These are phyloP conservation scores for Cryptococcus sp. DNA, from an alignment of 1,284 basidiomycete species.

Conservation along the genomic window DNA sequence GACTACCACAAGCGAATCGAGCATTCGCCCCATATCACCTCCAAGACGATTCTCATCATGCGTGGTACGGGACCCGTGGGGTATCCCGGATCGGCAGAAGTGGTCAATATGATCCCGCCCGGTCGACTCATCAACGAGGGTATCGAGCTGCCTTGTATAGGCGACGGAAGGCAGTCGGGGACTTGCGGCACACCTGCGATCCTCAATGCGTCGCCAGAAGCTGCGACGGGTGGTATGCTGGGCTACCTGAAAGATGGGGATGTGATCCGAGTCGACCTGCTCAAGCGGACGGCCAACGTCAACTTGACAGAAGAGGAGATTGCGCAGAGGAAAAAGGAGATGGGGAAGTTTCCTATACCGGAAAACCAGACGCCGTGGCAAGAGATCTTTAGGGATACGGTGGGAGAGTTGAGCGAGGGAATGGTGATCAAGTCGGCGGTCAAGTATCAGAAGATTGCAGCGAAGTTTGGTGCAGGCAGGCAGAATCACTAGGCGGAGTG, in stretches of 20 bases:
- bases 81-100: constrained; percentile 44
- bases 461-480: constrained; percentile 36
- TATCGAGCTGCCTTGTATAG: constrained; percentile 43
- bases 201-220: constrained; percentile 45
- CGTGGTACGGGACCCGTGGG: constrained; percentile 43
- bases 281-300: constrained; percentile 37
- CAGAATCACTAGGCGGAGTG: constrained; percentile 35
- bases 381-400: constrained; percentile 40
- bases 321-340: constrained; percentile 31
- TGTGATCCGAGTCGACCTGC: constrained; percentile 41
- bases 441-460: constrained; percentile 44
- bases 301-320: constrained; percentile 32
- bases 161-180: constrained; percentile 45
- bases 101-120: constrained; percentile 47
- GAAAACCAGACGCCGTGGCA: constrained; percentile 45
- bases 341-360: constrained; percentile 30
- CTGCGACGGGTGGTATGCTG: constrained; percentile 42
- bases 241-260: constrained; percentile 45
- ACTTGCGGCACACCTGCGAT: constrained; percentile 45
- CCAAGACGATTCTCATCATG: constrained; percentile 43
- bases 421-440: constrained; percentile 43
- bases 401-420: constrained; percentile 41
- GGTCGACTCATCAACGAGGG: constrained; percentile 44
- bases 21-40: constrained; percentile 21
- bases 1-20: constrained; percentile 44